Evolutionary conservation across 805 yeast species (phyloP).

Genomic region (Vanderwaltozyma polyspora): DNA sequence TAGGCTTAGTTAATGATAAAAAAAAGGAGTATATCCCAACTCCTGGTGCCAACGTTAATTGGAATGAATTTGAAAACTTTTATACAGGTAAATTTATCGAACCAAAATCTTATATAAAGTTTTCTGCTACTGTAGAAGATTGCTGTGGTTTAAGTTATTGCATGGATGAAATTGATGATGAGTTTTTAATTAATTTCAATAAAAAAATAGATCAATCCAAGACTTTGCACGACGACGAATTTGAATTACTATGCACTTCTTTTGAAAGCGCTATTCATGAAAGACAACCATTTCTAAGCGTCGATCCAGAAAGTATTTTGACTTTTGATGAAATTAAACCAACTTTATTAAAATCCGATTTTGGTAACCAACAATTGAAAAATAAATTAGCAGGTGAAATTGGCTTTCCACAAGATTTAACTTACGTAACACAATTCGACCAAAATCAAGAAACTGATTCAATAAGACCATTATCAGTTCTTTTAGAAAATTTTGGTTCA

Average conservation of each 20-base stretch:
- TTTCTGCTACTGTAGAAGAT: slow-evolving; percentile 94
- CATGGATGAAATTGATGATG: slow-evolving; percentile 84
- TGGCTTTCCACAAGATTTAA: slow-evolving; percentile 30
- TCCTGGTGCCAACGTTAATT: slow-evolving; percentile 79
- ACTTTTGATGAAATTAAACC: slow-evolving; percentile 57
- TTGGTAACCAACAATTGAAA: slow-evolving; percentile 41
- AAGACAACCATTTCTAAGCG: slow-evolving; percentile 76
- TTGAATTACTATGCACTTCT: slow-evolving; percentile 63
- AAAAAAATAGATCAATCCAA: slow-evolving; percentile 23
- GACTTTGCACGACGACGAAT: slow-evolving; percentile 90
- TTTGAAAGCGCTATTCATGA: slow-evolving; percentile 67
- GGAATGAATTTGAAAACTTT: slow-evolving; percentile 67
- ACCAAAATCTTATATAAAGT: slow-evolving; percentile 74
- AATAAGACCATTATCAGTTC: slow-evolving; percentile 36
- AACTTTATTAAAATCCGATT: slow-evolving; percentile 33
- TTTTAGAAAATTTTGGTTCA: slow-evolving; percentile 52
- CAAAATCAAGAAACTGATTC: slow-evolving; percentile 27
- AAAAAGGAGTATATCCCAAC: slow-evolving; percentile 77
- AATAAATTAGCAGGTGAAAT: slow-evolving; percentile 46
- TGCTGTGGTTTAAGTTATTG: slow-evolving; percentile 75
- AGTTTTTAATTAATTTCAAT: slow-evolving; percentile 41
- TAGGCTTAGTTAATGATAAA: slow-evolving; percentile 27
- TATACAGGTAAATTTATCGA: slow-evolving; percentile 56
- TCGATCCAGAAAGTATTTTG: slow-evolving; percentile 73
- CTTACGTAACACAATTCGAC: slow-evolving; percentile 47